phyloP scores from a whole-genome alignment of 805 yeast species.

The Candida tallmaniae region DNA sequence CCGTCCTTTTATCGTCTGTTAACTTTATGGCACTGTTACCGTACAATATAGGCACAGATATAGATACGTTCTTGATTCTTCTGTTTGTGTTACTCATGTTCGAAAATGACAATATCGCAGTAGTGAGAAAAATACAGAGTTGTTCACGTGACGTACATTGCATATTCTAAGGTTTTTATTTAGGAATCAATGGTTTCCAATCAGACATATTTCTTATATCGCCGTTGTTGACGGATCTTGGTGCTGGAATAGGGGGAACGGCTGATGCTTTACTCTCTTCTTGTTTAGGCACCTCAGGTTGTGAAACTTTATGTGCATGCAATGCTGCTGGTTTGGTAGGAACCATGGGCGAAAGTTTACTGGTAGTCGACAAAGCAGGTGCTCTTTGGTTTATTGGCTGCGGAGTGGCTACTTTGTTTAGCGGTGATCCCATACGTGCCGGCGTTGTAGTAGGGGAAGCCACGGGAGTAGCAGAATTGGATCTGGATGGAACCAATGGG shows the following conservation, averaged over 20 bases:
- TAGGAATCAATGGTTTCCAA: conserved; percentile 51
- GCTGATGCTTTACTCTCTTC: background rate
- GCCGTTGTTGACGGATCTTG: conserved; percentile 11
- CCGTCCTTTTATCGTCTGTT: conserved; percentile 34
- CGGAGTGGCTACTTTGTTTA: conserved; percentile 18
- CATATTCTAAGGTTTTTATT: conserved; percentile 18
- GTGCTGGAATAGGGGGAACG: conserved; percentile 3
- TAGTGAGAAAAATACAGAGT: too few relatives aligned
- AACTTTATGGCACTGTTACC: conserved; percentile 38
- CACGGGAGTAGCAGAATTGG: conserved; percentile 25
- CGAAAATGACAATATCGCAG: too few relatives aligned
- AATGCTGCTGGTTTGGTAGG: conserved; percentile 33
- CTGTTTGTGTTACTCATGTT: conserved; percentile 12
- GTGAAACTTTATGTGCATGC: conserved; percentile 17
- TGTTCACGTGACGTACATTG: background rate
- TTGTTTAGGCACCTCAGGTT: too few relatives aligned
- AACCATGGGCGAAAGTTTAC: conserved; percentile 24
- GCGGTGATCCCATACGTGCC: too few relatives aligned
- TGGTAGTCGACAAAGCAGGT: background rate
- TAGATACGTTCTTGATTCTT: conserved; percentile 29
- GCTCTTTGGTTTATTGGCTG: background rate
- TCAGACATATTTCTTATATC: conserved; percentile 31
- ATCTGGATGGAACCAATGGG: conserved; percentile 36
- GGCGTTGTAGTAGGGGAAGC: conserved; percentile 18
- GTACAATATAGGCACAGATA: conserved; percentile 40